A percentile compares a stretch with the other conserved stretches of the same genome.
Conservation (phyloP, 257 asterid species). For the Gynochthodes officinalis region DNA sequence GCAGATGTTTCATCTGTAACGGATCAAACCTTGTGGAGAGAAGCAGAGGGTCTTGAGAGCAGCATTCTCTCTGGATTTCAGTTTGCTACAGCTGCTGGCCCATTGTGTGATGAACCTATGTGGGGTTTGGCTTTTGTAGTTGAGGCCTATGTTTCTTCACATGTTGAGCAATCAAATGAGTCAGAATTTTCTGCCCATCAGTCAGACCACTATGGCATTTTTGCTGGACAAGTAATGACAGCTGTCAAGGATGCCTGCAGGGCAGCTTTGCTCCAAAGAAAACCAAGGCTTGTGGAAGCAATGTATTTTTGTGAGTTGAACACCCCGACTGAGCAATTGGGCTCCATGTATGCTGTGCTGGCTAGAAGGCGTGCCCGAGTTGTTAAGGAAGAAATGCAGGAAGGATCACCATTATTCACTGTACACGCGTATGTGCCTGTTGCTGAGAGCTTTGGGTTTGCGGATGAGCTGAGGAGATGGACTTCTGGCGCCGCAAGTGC, state of each 20-base stretch:
- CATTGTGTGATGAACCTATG: conserved; percentile 93
- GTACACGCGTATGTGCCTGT: conserved; percentile 92
- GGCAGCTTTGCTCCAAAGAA: conserved; percentile 72
- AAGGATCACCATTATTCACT: conserved; percentile 78
- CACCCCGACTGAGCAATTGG: conserved; percentile 80
- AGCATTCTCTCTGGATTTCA: conserved; percentile 90
- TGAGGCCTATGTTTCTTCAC: conserved; percentile 57
- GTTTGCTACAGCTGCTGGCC: conserved; percentile 86
- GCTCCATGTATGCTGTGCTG: conserved; percentile 84
- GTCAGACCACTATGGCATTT: conserved; percentile 64
- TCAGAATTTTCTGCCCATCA: conserved; percentile 42
- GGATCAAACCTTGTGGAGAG: conserved; percentile 43
- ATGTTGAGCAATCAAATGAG: conserved; percentile 36
- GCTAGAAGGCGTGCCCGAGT: conserved; percentile 77
- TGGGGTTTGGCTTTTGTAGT: conserved; percentile 84
- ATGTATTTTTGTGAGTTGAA: conserved; percentile 83
- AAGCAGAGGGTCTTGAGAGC: conserved; percentile 77
- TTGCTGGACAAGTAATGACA: conserved; percentile 84
- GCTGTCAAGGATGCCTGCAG: conserved; percentile 88
- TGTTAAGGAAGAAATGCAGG: conserved; percentile 95
- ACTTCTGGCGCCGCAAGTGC: conserved; percentile 89
- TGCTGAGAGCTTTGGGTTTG: conserved; percentile 88
- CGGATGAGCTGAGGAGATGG: conserved; percentile 87
- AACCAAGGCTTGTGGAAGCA: conserved; percentile 79
- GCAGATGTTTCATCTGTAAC: conserved; percentile 30